These are phyloP conservation scores for Friedmanniomyces endolithicus DNA, from an alignment of 495 filamentous ascomycete species.

Conservation along the genomic window DNA sequence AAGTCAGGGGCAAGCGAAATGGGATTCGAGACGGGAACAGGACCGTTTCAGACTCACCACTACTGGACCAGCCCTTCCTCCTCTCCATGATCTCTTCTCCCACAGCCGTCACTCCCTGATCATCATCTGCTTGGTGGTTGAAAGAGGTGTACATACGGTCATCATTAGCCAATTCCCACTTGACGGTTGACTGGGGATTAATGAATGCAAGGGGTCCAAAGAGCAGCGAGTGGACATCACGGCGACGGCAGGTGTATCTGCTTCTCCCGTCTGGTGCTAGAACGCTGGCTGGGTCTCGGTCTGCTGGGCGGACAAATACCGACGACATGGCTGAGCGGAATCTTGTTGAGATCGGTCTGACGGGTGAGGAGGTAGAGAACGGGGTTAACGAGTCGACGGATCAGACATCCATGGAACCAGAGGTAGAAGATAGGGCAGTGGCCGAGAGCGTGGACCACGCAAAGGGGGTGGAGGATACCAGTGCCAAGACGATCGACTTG, in stretches of 20 bases:
- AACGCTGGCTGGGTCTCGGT: background rate
- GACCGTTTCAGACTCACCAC: background rate
- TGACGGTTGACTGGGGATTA: too few relatives aligned
- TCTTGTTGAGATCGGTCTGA: background rate
- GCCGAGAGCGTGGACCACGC: too few relatives aligned
- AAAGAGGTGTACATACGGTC: background rate
- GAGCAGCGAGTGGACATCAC: background rate
- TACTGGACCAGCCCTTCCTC: too few relatives aligned
- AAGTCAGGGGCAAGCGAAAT: background rate
- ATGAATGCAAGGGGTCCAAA: background rate
- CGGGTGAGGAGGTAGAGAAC: background rate
- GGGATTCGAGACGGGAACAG: background rate
- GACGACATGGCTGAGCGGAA: background rate
- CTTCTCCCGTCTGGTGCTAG: slow-evolving; percentile 1
- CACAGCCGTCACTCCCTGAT: too few relatives aligned
- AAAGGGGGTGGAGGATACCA: too few relatives aligned
- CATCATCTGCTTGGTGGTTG: too few relatives aligned
- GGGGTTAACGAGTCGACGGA: too few relatives aligned
- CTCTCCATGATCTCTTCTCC: too few relatives aligned
- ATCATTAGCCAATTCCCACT: background rate
- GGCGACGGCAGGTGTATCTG: background rate
- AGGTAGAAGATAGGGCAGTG: too few relatives aligned
- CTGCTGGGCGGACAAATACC: background rate
- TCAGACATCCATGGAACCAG: too few relatives aligned
- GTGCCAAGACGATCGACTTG: too few relatives aligned